These are phyloP conservation scores for Petrea volubilis DNA, from an alignment of 257 asterid genomes.

Conservation along the genomic window DNA sequence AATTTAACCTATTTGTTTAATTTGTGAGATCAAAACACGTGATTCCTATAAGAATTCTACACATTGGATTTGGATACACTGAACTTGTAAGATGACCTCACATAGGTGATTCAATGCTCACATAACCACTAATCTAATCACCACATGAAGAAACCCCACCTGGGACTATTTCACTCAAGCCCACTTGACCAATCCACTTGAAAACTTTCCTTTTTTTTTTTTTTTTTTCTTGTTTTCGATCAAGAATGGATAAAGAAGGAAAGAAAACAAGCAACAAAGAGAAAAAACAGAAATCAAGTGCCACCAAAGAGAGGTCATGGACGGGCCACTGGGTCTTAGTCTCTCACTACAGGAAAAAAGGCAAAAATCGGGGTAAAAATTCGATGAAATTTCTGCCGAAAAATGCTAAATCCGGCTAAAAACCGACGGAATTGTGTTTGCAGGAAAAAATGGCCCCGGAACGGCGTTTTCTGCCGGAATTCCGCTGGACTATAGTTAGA, in stretches of 20 bases:
- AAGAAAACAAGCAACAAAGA: slow-evolving; percentile 5
- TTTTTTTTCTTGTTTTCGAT: background rate
- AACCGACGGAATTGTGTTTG: no score
- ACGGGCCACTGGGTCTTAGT: background rate
- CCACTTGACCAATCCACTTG: background rate
- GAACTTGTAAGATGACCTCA: background rate
- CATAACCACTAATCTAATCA: background rate
- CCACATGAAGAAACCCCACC: background rate
- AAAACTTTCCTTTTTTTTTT: background rate
- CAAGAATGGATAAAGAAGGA: slow-evolving; percentile 23
- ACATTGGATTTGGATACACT: no score
- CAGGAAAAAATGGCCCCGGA: no score
- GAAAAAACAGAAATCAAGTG: background rate
- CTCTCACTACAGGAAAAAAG: no score
- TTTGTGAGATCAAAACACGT: no score
- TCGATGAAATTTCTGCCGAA: no score
- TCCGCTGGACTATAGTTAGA: no score
- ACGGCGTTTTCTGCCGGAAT: no score
- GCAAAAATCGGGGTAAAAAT: no score
- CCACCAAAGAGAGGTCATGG: slow-evolving; percentile 40
- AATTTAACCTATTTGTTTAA: no score
- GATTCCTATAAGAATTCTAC: no score
- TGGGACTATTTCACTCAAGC: background rate
- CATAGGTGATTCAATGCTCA: background rate
- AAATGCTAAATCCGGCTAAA: no score